These are phyloP conservation scores for Keqinozyma sinolaborantium DNA, from an alignment of 1,139 yeast genomes.

Conservation along the genomic window DNA sequence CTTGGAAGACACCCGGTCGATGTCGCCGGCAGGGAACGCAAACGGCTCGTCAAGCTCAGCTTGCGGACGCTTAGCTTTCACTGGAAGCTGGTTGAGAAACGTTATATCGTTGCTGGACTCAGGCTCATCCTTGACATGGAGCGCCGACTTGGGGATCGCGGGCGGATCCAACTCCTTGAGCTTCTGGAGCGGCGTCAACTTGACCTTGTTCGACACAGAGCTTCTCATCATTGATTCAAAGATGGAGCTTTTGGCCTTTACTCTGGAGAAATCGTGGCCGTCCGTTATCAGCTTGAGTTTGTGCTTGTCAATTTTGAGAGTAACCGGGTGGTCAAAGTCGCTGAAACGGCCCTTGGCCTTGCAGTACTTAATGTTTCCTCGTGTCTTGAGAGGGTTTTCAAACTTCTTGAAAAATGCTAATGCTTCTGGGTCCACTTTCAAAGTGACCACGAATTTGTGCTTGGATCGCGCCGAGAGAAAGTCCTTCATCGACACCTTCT, in stretches of 20 bases:
- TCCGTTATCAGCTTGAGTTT: slow-evolving; percentile 7
- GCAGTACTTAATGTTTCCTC: slow-evolving; percentile 10
- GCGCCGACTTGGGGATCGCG: slow-evolving; percentile 10
- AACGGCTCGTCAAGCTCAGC: not conserved
- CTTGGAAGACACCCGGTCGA: not conserved
- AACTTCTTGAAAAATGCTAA: slow-evolving; percentile 23
- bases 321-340: slow-evolving; percentile 11
- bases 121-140: slow-evolving; percentile 17
- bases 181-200: slow-evolving; percentile 20
- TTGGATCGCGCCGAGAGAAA: slow-evolving; percentile 12
- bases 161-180: slow-evolving; percentile 21
- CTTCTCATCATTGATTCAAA: slow-evolving; percentile 24
- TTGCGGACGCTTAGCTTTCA: not conserved
- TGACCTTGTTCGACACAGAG: slow-evolving; percentile 16
- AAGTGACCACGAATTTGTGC: slow-evolving; percentile 18
- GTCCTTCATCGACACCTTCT: slow-evolving; percentile 22
- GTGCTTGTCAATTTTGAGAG: slow-evolving; percentile 14
- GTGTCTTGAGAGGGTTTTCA: slow-evolving; percentile 30
- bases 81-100: not conserved
- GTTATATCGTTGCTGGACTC: not conserved
- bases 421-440: slow-evolving; percentile 21
- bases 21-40: not conserved
- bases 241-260: slow-evolving; percentile 12
- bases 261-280: slow-evolving; percentile 2
- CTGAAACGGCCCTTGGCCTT: slow-evolving; percentile 1